phyloP scores from a whole-genome alignment of 2,329 filamentous ascomycete species.

The Leptographium radiaticola region DNA sequence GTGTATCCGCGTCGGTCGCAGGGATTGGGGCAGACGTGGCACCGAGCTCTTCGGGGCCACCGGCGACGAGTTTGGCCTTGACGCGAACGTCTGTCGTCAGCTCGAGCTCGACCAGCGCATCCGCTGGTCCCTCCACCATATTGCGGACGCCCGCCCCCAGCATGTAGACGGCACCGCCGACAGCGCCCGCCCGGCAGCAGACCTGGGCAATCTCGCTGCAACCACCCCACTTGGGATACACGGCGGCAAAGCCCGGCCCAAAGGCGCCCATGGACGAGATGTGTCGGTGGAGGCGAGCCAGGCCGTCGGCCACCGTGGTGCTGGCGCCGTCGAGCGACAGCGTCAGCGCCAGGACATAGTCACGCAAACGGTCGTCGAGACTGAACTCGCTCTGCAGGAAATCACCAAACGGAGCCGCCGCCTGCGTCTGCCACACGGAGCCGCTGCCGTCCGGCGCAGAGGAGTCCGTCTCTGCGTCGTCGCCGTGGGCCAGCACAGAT shows the following conservation, averaged over 20 bases:
- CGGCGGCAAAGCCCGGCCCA: constrained; percentile 75
- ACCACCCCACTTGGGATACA: constrained; percentile 89
- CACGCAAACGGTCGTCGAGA: constrained; percentile 54
- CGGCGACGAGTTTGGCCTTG: constrained; percentile 39
- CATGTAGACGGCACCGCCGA: constrained; percentile 84
- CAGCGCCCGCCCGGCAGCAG: constrained; percentile 76
- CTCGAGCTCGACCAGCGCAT: constrained; percentile 25
- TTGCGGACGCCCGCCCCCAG: constrained; percentile 52
- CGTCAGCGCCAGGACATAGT: constrained; percentile 52
- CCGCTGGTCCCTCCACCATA: constrained; percentile 18
- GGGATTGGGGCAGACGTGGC: background rate
- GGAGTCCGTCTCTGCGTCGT: constrained; percentile 16
- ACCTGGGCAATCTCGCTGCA: constrained; percentile 83
- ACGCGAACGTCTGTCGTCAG: constrained; percentile 47
- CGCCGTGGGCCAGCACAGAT: constrained; percentile 58
- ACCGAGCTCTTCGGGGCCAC: constrained; percentile 18
- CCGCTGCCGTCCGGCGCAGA: constrained; percentile 17
- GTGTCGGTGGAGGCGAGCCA: constrained; percentile 65
- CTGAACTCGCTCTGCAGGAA: constrained; percentile 53
- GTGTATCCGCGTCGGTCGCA: background rate
- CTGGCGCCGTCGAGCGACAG: constrained; percentile 51
- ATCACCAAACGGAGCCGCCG: constrained; percentile 36
- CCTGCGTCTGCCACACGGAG: constrained; percentile 42
- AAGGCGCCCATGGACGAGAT: constrained; percentile 78
- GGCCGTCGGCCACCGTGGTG: constrained; percentile 49